These are phyloP conservation scores for Aspergillus sp. DNA, from an alignment of 2,329 filamentous ascomycete species.

Conservation along the genomic window DNA sequence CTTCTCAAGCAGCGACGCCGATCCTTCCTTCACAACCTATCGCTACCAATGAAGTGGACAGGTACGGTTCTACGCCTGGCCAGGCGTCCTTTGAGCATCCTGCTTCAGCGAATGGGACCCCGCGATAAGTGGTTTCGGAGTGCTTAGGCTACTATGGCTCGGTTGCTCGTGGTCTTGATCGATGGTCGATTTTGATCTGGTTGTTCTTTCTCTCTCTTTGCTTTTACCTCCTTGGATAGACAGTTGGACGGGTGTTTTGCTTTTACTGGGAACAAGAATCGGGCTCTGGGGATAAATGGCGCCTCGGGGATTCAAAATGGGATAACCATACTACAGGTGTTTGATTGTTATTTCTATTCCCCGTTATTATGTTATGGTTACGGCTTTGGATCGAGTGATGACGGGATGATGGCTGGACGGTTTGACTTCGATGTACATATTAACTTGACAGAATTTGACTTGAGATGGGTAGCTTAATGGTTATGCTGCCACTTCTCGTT, in stretches of 20 bases:
- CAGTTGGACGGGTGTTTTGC: conserved; percentile 31
- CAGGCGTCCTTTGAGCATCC: conserved; percentile 33
- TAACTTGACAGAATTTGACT: conserved; percentile 13
- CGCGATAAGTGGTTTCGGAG: conserved; percentile 27
- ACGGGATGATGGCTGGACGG: conserved; percentile 4
- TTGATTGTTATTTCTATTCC: conserved; percentile 24
- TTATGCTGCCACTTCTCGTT: conserved; percentile 13
- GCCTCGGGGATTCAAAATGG: conserved; percentile 30
- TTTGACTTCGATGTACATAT: conserved; percentile 33
- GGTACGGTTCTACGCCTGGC: conserved; percentile 32
- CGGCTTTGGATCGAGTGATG: neutral
- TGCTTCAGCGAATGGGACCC: conserved; percentile 35
- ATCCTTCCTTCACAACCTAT: conserved; percentile 40
- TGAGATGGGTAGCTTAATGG: conserved; percentile 10
- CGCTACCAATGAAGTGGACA: conserved; percentile 33
- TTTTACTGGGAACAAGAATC: conserved; percentile 25
- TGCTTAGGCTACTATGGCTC: conserved; percentile 17
- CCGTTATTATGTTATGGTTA: conserved; percentile 21
- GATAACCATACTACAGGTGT: conserved; percentile 28
- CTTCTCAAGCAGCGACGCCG: conserved; percentile 34
- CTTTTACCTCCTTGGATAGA: conserved; percentile 35
- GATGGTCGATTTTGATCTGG: neutral
- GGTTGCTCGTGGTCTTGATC: conserved; percentile 17
- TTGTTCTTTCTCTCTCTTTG: conserved; percentile 13
- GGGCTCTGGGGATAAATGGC: conserved; percentile 30